Evolutionary conservation across 202 grass and related monocot genomes (phyloP).

Genomic region (Dendrocalamus latiflorus): DNA sequence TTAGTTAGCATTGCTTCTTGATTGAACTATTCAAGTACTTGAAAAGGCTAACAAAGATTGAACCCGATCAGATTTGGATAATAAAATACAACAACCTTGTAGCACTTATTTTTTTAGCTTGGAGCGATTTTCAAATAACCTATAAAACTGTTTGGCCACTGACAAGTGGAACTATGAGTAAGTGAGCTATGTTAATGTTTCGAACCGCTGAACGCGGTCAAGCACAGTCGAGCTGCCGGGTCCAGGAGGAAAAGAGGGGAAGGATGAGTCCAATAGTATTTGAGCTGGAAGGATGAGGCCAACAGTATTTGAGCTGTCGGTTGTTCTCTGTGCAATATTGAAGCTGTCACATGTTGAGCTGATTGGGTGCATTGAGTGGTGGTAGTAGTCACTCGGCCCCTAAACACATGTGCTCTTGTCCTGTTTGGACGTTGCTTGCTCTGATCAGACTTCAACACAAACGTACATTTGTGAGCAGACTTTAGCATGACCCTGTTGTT

Average conservation of each 20-base stretch:
- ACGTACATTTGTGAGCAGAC: constrained; percentile 17
- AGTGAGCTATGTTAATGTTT: neutral
- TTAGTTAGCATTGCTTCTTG: no score
- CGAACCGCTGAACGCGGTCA: neutral
- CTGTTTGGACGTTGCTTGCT: constrained; percentile 11
- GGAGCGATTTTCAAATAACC: neutral
- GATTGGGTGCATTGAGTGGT: constrained; percentile 53
- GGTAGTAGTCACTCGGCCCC: neutral
- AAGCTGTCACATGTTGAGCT: constrained; percentile 79
- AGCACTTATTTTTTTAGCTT: neutral
- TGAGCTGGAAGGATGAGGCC: constrained; percentile 37
- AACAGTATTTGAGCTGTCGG: constrained; percentile 76
- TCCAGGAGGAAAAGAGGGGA: constrained; percentile 4
- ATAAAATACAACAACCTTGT: neutral
- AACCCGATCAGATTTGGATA: no score
- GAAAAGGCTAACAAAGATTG: no score
- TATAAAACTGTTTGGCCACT: neutral
- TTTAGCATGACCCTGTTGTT: constrained; percentile 22
- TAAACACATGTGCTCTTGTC: constrained; percentile 54
- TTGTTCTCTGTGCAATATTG: constrained; percentile 80
- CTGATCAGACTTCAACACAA: neutral
- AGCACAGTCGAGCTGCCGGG: constrained; percentile 38
- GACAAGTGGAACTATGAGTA: constrained; percentile 8
- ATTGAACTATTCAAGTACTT: no score
- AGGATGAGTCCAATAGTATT: no score